A percentile compares a stretch with the other conserved stretches of the same genome.
Evolutionary conservation across 345 rosid species (phyloP).

Genomic region (Moricandia arvensis): DNA sequence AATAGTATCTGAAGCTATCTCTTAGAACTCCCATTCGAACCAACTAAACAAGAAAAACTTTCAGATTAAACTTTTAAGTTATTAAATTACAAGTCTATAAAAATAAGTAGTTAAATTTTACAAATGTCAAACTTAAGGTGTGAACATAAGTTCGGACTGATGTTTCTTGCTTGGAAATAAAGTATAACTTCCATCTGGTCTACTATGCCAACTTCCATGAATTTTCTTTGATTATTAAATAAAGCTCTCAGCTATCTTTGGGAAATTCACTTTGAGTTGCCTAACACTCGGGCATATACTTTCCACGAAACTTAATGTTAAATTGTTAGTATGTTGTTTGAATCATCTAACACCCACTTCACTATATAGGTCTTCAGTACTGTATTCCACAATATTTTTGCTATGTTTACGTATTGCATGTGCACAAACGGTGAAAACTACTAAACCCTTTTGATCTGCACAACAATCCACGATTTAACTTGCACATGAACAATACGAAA

Average conservation of each 20-base stretch:
- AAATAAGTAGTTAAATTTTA: not conserved
- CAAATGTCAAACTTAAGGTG: constrained; percentile 27
- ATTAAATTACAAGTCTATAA: not conserved
- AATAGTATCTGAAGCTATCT: not conserved
- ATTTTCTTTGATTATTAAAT: not conserved
- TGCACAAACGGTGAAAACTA: not conserved
- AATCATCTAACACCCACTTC: not conserved
- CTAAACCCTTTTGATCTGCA: not conserved
- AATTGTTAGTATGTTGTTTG: not conserved
- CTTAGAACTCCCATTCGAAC: not conserved
- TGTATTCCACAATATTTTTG: not conserved
- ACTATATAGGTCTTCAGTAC: not conserved
- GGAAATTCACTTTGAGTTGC: constrained; percentile 22
- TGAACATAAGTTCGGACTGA: constrained; percentile 22
- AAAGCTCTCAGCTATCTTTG: constrained; percentile 18
- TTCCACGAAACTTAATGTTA: constrained; percentile 17
- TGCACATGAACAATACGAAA: not conserved
- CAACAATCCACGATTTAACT: not conserved
- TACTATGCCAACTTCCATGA: constrained; percentile 31
- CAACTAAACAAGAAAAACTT: constrained; percentile 20
- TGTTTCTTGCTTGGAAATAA: constrained; percentile 25
- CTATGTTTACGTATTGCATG: not conserved
- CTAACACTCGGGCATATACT: not conserved
- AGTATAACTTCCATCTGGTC: not conserved
- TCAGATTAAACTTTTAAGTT: not conserved